A percentile compares a stretch with the other conserved stretches of the same genome.
These are phyloP conservation scores for Lentinula sp. DNA, from an alignment of 768 basidiomycete species.

Conservation along the genomic window DNA sequence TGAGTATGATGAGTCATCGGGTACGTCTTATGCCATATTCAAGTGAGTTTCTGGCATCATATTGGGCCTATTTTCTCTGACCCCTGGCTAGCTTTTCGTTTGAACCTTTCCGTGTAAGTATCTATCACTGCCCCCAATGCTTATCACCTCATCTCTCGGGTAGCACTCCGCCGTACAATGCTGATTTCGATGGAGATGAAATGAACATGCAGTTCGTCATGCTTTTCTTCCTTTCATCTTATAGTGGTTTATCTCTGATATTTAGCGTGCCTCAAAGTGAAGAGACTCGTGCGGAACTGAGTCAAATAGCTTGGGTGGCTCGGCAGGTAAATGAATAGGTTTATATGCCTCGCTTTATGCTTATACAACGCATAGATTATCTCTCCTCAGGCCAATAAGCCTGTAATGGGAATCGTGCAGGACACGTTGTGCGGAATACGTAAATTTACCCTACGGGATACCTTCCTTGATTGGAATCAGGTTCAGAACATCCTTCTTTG, in stretches of 20 bases:
- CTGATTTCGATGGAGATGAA: slow-evolving; percentile 99
- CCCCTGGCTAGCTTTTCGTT: slow-evolving; percentile 70
- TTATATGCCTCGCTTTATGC: not conserved
- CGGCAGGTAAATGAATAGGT: slow-evolving; percentile 56
- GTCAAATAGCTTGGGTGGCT: slow-evolving; percentile 97
- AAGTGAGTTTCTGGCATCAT: slow-evolving; percentile 48
- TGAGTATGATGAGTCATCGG: slow-evolving; percentile 99
- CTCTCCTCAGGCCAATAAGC: slow-evolving; percentile 98
- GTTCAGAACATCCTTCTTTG: slow-evolving; percentile 98
- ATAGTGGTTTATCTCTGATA: slow-evolving; percentile 1
- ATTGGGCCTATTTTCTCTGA: slow-evolving; percentile 6
- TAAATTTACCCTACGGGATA: slow-evolving; percentile 94
- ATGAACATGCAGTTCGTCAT: slow-evolving; percentile 99
- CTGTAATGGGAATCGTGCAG: slow-evolving; percentile 99
- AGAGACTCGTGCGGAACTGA: slow-evolving; percentile 96
- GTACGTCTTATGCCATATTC: slow-evolving; percentile 98
- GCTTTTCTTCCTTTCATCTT: not conserved
- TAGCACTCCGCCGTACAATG: slow-evolving; percentile 96
- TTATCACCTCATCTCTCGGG: slow-evolving; percentile 20
- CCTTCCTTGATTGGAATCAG: slow-evolving; percentile 91
- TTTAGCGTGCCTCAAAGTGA: slow-evolving; percentile 92
- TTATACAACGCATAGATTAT: slow-evolving; percentile 63
- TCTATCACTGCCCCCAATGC: slow-evolving; percentile 13
- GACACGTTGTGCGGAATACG: slow-evolving; percentile 97
- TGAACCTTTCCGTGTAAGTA: slow-evolving; percentile 95